Base-by-base conservation (phyloP, 352 stramenopile species). In the Plasmopara viticola region DNA sequence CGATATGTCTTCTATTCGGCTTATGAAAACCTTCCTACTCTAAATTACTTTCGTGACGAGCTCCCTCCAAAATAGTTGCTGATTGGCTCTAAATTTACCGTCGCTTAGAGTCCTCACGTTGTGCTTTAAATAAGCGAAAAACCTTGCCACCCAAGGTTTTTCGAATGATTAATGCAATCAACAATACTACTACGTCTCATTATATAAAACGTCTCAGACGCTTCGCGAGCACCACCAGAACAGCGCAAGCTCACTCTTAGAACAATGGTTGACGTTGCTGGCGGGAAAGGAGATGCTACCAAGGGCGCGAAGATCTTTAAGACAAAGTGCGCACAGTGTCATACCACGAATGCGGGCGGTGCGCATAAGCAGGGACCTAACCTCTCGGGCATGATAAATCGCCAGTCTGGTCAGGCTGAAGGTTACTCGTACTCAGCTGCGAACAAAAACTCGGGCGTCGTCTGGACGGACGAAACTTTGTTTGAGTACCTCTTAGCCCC, bases 361-460 rank as follows among this genome's bases (percentile, higher is more conserved):
- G 74, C 87, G 10, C 96, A 99, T 91, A 99, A 99, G 93, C 95
- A 99, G 82, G 97, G 97, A 56, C 97, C 97, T 18, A 99, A 99
- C 83, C 92, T 99, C 51, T 75, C 94, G 66, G 97, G 97, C 53
- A 84, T 99, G 61, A 91, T 98, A 44, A 95, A 95, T 68, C 94
- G 96, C 64, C 92, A 97, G 76, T 98, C 94, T 34, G 97, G 97
- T 66, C 86, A 96, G 76, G 94, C 93, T 29, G 87, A 97, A 15
- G 90, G 92, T 60, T 99, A 98, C 84, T 98, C 93, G 51, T 99
- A 99, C 90, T 98, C 94, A 53, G 78, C 81, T 38, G 96, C 96
- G 61, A 99, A 99, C 86, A 99, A 99, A 90, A 98, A 98, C 78
- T 98, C 87, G 63, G 84, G 84, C 39, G 86, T 99, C 54, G 78